Conservation (phyloP, 2,329 filamentous ascomycete genomes). For the Aspergillus novofumigatus region DNA sequence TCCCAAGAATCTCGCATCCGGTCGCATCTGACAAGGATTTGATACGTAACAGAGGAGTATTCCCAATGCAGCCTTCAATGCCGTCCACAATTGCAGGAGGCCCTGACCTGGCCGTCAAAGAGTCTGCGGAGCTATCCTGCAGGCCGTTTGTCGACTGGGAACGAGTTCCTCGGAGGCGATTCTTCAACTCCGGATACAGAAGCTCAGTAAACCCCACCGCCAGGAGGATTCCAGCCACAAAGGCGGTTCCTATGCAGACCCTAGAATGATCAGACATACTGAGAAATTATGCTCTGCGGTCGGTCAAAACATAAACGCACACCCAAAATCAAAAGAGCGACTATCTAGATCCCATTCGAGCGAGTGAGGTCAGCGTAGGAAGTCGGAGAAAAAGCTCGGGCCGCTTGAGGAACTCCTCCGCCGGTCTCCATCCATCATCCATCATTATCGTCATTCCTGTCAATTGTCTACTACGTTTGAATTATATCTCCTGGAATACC, state of each 20-base stretch:
- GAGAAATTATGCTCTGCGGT: neutral
- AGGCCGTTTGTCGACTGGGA: constrained; percentile 11
- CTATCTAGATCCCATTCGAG: constrained; percentile 1
- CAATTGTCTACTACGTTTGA: neutral
- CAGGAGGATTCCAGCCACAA: constrained; percentile 70
- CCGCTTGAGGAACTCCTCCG: constrained; percentile 21
- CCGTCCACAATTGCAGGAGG: constrained; percentile 62
- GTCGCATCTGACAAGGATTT: constrained; percentile 81
- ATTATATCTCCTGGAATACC: neutral
- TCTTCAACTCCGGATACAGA: constrained; percentile 69
- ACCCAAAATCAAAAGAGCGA: neutral
- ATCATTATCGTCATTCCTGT: neutral
- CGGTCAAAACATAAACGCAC: neutral
- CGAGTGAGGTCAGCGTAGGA: neutral
- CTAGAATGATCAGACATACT: constrained; percentile 32
- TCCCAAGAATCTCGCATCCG: constrained; percentile 83
- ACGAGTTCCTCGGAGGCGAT: constrained; percentile 49
- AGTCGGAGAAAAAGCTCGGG: constrained; percentile 33
- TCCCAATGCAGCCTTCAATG: constrained; percentile 87
- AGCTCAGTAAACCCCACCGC: constrained; percentile 76
- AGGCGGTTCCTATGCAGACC: constrained; percentile 64
- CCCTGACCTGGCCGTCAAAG: constrained; percentile 24
- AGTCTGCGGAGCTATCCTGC: constrained; percentile 6
- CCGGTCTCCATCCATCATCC: constrained; percentile 11
- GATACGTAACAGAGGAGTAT: constrained; percentile 85